Conservation (phyloP, 495 filamentous ascomycete genomes). For the Aspergillus haitiensis region DNA sequence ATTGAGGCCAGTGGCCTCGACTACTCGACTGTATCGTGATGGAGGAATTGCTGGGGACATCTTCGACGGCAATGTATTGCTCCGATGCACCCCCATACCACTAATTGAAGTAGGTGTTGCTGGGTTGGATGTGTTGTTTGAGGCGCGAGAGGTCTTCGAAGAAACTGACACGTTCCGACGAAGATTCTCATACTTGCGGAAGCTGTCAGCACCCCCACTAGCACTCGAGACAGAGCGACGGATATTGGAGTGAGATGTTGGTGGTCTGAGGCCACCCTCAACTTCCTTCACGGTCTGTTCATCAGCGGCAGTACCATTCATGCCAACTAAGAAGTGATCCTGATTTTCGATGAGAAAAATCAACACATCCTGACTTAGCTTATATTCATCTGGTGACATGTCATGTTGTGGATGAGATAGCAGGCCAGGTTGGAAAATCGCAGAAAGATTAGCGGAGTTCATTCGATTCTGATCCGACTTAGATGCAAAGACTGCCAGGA, state of each 20-base stretch:
- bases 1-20: constrained; percentile 34
- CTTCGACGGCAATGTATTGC: constrained; percentile 95
- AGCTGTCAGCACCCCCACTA: constrained; percentile 81
- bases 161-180: constrained; percentile 81
- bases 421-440: constrained; percentile 97
- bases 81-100: constrained; percentile 72
- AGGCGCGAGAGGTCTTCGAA: constrained; percentile 68
- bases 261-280: constrained; percentile 61
- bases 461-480: constrained; percentile 97
- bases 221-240: constrained; percentile 80
- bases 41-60: constrained; percentile 71
- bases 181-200: constrained; percentile 69
- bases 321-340: constrained; percentile 85
- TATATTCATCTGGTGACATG: constrained; percentile 91
- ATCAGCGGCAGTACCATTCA: constrained; percentile 88
- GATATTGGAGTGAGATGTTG: constrained; percentile 57
- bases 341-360: constrained; percentile 99
- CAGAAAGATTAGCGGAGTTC: constrained; percentile 91
- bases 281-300: constrained; percentile 85
- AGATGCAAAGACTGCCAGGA: constrained; percentile 97
- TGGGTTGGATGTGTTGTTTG: constrained; percentile 68
- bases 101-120: constrained; percentile 62
- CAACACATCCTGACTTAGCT: constrained; percentile 92
- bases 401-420: constrained; percentile 92
- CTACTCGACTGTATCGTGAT: constrained; percentile 52